Evolutionary conservation across 2,329 filamentous ascomycete species (phyloP).

Genomic region (Colletotrichum tropicale): DNA sequence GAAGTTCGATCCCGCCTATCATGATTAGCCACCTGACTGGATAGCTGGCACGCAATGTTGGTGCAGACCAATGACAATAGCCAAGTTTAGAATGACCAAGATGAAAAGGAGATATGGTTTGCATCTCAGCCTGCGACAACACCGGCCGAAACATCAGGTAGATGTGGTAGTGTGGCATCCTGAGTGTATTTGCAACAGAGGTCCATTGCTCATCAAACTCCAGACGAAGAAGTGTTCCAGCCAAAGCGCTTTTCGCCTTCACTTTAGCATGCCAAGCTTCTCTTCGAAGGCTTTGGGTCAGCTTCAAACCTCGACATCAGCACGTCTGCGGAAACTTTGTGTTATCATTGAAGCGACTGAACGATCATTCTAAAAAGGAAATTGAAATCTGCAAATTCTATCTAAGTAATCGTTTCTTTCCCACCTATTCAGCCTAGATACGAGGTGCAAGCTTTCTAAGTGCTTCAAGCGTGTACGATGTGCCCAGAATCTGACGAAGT

Average conservation of each 20-base stretch:
- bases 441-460: background rate
- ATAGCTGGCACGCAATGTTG: background rate
- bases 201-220: accelerated
- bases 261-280: too few species aligned
- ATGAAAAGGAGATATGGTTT: background rate
- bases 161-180: background rate
- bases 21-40: background rate
- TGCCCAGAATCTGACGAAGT: slow-evolving; percentile 36
- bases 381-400: background rate
- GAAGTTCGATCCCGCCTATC: background rate
- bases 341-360: background rate
- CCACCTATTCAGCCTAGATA: background rate
- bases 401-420: accelerated
- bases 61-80: background rate
- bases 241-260: accelerated
- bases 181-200: accelerated
- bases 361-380: background rate
- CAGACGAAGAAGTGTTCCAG: accelerated
- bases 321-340: background rate
- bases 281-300: too few species aligned
- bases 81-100: accelerated
- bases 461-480: background rate
- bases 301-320: background rate
- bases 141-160: background rate
- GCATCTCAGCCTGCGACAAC: accelerated